Evolutionary conservation across 2,329 filamentous ascomycete genomes (phyloP), one percentile per base, ranked within the genome.

Genomic region (Penicillium sp.): DNA sequence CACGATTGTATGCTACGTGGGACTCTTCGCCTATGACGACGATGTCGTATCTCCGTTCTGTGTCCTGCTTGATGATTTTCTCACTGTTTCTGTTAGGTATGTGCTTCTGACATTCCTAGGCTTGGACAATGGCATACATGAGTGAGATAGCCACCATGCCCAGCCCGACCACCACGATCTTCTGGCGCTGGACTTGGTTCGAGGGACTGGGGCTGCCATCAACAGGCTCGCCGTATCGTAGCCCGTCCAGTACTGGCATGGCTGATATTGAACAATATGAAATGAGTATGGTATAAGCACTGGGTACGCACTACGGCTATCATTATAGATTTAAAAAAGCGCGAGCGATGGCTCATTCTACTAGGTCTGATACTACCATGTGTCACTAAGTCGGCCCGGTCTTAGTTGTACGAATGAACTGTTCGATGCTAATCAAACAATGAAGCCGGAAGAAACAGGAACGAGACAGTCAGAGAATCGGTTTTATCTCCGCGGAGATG

Each of bases 81-180:
- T 96, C 91, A 65, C 91, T 95, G 8, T 1, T 36, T 2, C 16
- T 44, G 42, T 60, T 51, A 60, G 53, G 18, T 23, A 23, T 5
- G 9, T 10, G 1, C n/a, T 1, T 10, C 16, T 18, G 8, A 3
- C 14, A 7, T 8, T 8, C 18, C n/a, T 10, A 38, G 7, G n/a
- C 7, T 38, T n/a, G 8, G 14, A 13, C 13, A 38, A 7, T 8
- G 7, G 35, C 87, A 80, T 76, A 93, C 89, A 95, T 90, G 70
- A 95, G 93, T 39, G 89, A 86, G 62, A 94, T 88, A 36, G 88
- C 90, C 41, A 96, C 91, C 92, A 97, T 97, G 2, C 91, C 91
- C 74, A 96, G 74, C 9, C 91, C 91, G 36, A 96, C 90, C 35
- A 96, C 85, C 2, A 95, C 90, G 34, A 95, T 76, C 67, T 81